phyloP scores from a whole-genome alignment of 768 basidiomycete species.

The Leccinum subgranulosum region DNA sequence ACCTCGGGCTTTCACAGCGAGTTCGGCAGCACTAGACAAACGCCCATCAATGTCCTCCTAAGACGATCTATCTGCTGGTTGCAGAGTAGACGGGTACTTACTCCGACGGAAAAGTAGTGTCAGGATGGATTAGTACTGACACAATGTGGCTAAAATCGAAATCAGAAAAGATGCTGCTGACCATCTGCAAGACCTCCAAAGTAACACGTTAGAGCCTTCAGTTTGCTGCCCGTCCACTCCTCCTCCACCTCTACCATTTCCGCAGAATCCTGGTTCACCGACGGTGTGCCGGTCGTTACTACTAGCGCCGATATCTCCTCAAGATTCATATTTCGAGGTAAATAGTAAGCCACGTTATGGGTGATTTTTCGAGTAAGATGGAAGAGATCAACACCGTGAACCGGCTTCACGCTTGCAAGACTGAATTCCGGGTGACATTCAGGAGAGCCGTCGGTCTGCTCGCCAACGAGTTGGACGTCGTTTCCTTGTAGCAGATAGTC shows the following conservation, averaged over 20 bases:
- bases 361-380: slow-evolving; percentile 67
- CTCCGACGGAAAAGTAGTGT: neutral
- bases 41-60: neutral
- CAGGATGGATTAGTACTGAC: neutral
- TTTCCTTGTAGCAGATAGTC: slow-evolving; percentile 46
- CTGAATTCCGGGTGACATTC: slow-evolving; percentile 55
- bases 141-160: neutral
- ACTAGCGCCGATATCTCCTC: slow-evolving; percentile 67
- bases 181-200: slow-evolving; percentile 79
- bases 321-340: slow-evolving; percentile 79
- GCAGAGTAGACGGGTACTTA: neutral
- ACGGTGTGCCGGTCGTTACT: slow-evolving; percentile 19
- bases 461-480: neutral
- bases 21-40: neutral
- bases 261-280: slow-evolving; percentile 5
- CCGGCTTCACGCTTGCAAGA: slow-evolving; percentile 69
- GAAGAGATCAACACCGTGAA: slow-evolving; percentile 84
- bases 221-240: slow-evolving; percentile 91
- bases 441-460: neutral
- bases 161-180: slow-evolving; percentile 59
- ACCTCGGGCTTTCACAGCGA: neutral
- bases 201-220: slow-evolving; percentile 94
- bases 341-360: slow-evolving; percentile 81
- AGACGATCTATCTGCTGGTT: neutral
- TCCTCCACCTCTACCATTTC: slow-evolving; percentile 91